Conservation (phyloP, 768 basidiomycete genomes). For the Trametes cingulata region DNA sequence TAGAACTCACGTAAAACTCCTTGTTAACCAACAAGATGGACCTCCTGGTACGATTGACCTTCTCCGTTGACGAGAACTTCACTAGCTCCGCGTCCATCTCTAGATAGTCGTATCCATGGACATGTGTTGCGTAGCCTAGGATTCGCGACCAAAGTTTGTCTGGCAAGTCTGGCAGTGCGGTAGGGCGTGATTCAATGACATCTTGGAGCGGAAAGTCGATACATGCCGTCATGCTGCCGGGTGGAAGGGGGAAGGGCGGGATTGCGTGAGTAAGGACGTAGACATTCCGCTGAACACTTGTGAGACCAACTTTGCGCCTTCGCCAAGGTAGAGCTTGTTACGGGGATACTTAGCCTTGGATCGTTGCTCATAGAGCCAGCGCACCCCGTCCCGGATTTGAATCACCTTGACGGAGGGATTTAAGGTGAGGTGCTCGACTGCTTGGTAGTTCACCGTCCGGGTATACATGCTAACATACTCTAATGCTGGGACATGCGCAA, state of each 20-base stretch:
- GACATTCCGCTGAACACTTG: background rate
- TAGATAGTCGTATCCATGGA: background rate
- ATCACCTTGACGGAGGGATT: background rate
- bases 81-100: background rate
- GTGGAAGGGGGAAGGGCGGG: too few species aligned
- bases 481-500: background rate
- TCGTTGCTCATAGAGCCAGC: background rate
- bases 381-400: slow-evolving; percentile 2
- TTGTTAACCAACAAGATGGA: background rate
- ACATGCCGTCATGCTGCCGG: background rate
- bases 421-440: background rate
- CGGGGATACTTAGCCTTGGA: background rate
- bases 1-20: background rate
- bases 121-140: background rate
- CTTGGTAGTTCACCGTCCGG: background rate
- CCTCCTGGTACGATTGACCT: background rate
- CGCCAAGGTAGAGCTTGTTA: background rate
- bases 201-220: background rate
- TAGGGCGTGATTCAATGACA: background rate
- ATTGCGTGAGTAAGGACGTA: too few species aligned
- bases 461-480: background rate
- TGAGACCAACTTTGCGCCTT: background rate
- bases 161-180: background rate
- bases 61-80: background rate
- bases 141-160: slow-evolving; percentile 8